Percentiles rank a stretch among this genome's conserved stretches.
phyloP scores from a whole-genome alignment of 2,329 filamentous ascomycete genomes.

The Botrytis elliptica region DNA sequence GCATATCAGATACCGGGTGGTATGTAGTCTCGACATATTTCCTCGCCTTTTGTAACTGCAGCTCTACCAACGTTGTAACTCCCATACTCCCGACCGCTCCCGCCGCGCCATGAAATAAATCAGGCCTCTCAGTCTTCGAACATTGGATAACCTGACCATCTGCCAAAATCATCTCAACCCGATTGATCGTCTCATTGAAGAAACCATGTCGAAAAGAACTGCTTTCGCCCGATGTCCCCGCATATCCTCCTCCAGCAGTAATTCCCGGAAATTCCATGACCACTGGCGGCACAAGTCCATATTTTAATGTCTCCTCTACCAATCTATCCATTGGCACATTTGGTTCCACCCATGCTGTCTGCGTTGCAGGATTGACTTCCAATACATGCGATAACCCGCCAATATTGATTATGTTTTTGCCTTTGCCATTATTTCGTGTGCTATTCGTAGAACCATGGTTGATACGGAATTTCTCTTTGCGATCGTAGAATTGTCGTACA shows the following conservation, averaged over 20 bases:
- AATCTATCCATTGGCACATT: conserved; percentile 68
- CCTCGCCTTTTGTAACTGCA: conserved; percentile 54
- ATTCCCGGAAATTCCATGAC: conserved; percentile 73
- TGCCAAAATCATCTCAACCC: conserved; percentile 61
- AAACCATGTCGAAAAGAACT: conserved; percentile 65
- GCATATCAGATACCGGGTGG: conserved; percentile 44
- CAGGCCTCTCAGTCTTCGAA: conserved; percentile 47
- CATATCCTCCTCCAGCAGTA: conserved; percentile 65
- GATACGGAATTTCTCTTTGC: conserved; percentile 52
- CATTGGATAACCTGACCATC: conserved; percentile 55
- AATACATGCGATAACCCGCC: conserved; percentile 49
- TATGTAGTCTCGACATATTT: conserved; percentile 58
- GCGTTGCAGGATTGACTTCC: conserved; percentile 43
- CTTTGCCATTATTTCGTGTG: conserved; percentile 46
- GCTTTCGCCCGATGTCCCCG: conserved; percentile 66
- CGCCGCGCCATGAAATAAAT: conserved; percentile 59
- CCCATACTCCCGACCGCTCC: conserved; percentile 61
- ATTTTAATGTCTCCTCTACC: conserved; percentile 53
- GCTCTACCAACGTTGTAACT: conserved; percentile 58
- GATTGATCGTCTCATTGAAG: conserved; percentile 62
- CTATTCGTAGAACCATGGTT: conserved; percentile 58
- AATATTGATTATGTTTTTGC: conserved; percentile 48
- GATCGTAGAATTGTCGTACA: conserved; percentile 48
- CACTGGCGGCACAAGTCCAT: conserved; percentile 60
- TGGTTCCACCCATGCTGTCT: conserved; percentile 58